These are phyloP conservation scores for Teratosphaeria gauchensis DNA, from an alignment of 2,329 filamentous ascomycete species.

Conservation along the genomic window DNA sequence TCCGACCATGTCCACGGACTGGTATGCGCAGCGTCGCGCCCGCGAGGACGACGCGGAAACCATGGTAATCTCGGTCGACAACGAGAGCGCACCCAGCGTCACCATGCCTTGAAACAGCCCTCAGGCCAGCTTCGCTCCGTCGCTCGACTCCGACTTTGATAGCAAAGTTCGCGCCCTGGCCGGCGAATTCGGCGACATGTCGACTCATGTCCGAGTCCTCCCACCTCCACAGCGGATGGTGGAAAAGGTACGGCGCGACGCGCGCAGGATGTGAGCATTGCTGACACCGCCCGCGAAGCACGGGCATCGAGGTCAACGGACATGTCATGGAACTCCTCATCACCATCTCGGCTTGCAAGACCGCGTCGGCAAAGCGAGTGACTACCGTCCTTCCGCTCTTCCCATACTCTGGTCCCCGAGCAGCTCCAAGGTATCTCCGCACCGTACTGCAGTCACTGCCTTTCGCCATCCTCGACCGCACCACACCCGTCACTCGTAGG, in stretches of 20 bases:
- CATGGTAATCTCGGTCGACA: constrained; percentile 1
- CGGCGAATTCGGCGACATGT: background rate
- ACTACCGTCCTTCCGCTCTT: constrained; percentile 92
- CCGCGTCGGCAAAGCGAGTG: constrained; percentile 81
- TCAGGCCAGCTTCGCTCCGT: background rate
- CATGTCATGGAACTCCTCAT: constrained; percentile 96
- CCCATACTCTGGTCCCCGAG: constrained; percentile 51
- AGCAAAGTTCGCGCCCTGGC: background rate
- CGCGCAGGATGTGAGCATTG: no score
- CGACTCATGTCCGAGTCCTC: background rate
- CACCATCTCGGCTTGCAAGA: constrained; percentile 96
- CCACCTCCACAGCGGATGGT: background rate
- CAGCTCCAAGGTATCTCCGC: no score
- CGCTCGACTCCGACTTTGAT: constrained; percentile 1
- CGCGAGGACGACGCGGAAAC: constrained; percentile 5
- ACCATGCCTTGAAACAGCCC: constrained; percentile 12
- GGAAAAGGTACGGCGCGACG: background rate
- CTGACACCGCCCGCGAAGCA: no score
- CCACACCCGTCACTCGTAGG: background rate
- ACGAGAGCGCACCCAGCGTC: constrained; percentile 1
- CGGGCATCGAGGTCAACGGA: constrained; percentile 33
- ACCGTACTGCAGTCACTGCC: no score
- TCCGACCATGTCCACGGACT: background rate
- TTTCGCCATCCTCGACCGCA: no score
- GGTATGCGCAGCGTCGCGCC: background rate